phyloP scores from a whole-genome alignment of 2,329 filamentous ascomycete species.

The Botryotinia calthae region DNA sequence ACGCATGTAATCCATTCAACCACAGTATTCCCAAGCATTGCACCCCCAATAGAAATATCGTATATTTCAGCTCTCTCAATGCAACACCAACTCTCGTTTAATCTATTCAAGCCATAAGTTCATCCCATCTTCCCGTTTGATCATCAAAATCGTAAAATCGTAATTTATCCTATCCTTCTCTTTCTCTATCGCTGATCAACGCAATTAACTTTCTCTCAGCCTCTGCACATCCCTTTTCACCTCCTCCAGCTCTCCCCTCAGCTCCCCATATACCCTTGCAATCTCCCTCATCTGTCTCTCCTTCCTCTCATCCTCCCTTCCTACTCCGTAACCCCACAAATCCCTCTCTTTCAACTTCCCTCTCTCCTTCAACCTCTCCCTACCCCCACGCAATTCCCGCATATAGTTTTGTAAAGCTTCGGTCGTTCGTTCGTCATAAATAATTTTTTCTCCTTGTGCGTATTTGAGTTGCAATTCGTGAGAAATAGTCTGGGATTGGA shows the following conservation, averaged over 20 bases:
- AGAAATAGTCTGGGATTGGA: slow-evolving; percentile 24
- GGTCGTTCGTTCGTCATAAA: slow-evolving; percentile 35
- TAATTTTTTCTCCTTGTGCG: slow-evolving; percentile 28
- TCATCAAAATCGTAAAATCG: slow-evolving; percentile 7
- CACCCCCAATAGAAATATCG: background rate
- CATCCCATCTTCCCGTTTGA: background rate
- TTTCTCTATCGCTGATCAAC: background rate
- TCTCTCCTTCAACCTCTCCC: slow-evolving; percentile 34
- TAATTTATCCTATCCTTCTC: background rate
- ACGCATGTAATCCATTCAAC: background rate
- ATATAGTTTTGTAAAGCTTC: slow-evolving; percentile 34
- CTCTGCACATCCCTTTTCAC: slow-evolving; percentile 38
- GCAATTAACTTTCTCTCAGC: slow-evolving; percentile 28
- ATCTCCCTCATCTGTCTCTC: slow-evolving; percentile 39
- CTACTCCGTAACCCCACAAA: slow-evolving; percentile 38
- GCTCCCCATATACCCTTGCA: slow-evolving; percentile 37
- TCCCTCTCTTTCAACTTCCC: slow-evolving; percentile 30
- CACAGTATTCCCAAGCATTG: background rate
- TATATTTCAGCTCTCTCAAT: background rate
- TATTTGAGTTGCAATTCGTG: slow-evolving; percentile 27
- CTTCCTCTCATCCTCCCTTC: slow-evolving; percentile 31
- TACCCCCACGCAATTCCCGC: slow-evolving; percentile 32
- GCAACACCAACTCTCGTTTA: background rate
- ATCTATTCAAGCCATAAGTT: background rate
- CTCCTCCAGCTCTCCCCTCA: slow-evolving; percentile 34